Percentiles rank a stretch among this genome's conserved stretches.
Evolutionary conservation across 345 rosid genomes (phyloP).

Genomic region (Conringia planisiliqua): DNA sequence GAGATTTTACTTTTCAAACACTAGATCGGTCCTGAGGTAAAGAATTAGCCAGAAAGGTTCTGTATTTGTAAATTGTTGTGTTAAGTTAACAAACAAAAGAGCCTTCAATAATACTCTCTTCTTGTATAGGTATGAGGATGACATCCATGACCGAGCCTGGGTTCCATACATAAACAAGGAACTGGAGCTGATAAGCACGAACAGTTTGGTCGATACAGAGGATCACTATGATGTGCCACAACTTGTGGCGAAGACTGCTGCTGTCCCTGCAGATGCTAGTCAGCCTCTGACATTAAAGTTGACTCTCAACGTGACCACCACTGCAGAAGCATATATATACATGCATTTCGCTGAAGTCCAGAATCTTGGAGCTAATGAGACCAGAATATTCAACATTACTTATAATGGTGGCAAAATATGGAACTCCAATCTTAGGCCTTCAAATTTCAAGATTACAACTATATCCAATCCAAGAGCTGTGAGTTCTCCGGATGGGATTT

Average conservation of each 20-base stretch:
- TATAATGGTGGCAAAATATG: conserved; percentile 7
- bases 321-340: conserved; percentile 24
- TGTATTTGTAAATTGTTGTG: background rate
- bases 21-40: conserved; percentile 11
- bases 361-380: conserved; percentile 16
- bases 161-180: background rate
- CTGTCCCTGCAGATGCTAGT: conserved; percentile 20
- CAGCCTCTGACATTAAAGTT: background rate
- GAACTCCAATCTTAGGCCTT: conserved; percentile 9
- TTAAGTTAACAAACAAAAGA: background rate
- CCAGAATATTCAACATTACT: conserved; percentile 35
- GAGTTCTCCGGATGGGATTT: conserved; percentile 4
- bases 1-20: conserved; percentile 18
- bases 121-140: conserved; percentile 40
- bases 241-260: conserved; percentile 30
- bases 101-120: background rate
- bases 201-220: background rate
- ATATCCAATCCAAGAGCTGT: background rate
- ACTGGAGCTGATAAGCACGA: background rate
- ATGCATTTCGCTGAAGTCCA: conserved; percentile 48
- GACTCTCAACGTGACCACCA: background rate
- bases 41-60: background rate
- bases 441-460: conserved; percentile 17
- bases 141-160: conserved; percentile 41
- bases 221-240: conserved; percentile 24